Evolutionary conservation across 2,329 filamentous ascomycete species (phyloP), one percentile per base, ranked within the genome.

Genomic region (Stromatinia cepivora): DNA sequence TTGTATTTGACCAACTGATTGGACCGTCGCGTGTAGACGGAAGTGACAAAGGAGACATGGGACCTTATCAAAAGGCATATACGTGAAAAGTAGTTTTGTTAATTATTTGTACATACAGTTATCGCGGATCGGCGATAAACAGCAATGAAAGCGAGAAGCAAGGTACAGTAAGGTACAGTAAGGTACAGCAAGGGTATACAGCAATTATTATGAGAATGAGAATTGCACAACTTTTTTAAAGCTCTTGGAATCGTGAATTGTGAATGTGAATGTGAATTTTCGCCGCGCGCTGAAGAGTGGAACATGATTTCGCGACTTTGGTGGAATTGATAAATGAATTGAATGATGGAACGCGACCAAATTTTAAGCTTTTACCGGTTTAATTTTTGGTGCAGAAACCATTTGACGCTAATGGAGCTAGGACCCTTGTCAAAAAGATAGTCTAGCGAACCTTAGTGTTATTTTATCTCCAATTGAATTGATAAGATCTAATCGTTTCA

Each of bases 1-100:
- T 63, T 42, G 64, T 56, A n/a, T 13, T 66, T 25, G 66, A 54
- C 56, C 52, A 46, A 58, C 50, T 69, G 53, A 62, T 67, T 62
- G 67, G 62, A n/a, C 34, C 56, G 69, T 71, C 71, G 61, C 70
- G 70, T n/a, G 50, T 58, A 53, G 70, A 69, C 70, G 71, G 66
- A 53, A 61, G 61, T 67, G 67, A 69, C 80, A 69, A 59, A 79
- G 81, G 81, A 83, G 81, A 81, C 82, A 84, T 84, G 79, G 81
- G 82, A 66, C 61, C 62, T 66, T 69, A 57, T 53, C 39, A 39
- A 69, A 70, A 71, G 62, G 69, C 67, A 71, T 71, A 72, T 17
- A 52, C 46, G 46, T 62, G 59, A 58, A 66, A 64, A 67, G 53
- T 52, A 62, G 50, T 48, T 45, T 52, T 71, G 64, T 31, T 66